Evolutionary conservation across 2,329 filamentous ascomycete genomes (phyloP).

Genomic region (Pseudodiploospora longispora): DNA sequence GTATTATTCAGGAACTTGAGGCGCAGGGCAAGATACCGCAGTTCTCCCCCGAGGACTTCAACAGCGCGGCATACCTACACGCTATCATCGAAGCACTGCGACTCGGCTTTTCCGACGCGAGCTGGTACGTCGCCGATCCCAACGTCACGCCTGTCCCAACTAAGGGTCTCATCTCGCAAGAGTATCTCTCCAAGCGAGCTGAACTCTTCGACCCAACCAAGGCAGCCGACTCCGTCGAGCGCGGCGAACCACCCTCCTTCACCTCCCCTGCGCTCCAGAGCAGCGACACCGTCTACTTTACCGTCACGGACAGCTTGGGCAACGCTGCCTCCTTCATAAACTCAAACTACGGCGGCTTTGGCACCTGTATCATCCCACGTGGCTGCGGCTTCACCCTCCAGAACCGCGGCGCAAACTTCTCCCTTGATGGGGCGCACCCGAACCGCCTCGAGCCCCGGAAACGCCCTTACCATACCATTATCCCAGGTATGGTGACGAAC

Average conservation of each 20-base stretch:
- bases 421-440: constrained; percentile 61
- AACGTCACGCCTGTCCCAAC: constrained; percentile 61
- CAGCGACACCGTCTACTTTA: constrained; percentile 93
- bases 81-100: constrained; percentile 80
- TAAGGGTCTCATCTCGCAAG: constrained; percentile 57
- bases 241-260: constrained; percentile 48
- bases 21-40: constrained; percentile 63
- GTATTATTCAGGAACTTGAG: constrained; percentile 83
- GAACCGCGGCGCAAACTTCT: constrained; percentile 86
- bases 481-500: constrained; percentile 84
- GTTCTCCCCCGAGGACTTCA: constrained; percentile 67
- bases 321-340: constrained; percentile 97
- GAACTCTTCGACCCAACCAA: constrained; percentile 49
- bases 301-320: constrained; percentile 69
- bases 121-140: constrained; percentile 86
- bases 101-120: constrained; percentile 82
- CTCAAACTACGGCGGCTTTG: constrained; percentile 85
- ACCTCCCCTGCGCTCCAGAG: constrained; percentile 67
- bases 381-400: constrained; percentile 91
- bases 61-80: constrained; percentile 73
- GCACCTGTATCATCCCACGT: constrained; percentile 74
- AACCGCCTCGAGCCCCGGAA: constrained; percentile 76
- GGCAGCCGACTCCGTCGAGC: constrained; percentile 51
- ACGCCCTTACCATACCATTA: constrained; percentile 95
- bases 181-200: constrained; percentile 66